Conservation (phyloP, 305 asterid genomes). For the Fraxinus latifolia region DNA sequence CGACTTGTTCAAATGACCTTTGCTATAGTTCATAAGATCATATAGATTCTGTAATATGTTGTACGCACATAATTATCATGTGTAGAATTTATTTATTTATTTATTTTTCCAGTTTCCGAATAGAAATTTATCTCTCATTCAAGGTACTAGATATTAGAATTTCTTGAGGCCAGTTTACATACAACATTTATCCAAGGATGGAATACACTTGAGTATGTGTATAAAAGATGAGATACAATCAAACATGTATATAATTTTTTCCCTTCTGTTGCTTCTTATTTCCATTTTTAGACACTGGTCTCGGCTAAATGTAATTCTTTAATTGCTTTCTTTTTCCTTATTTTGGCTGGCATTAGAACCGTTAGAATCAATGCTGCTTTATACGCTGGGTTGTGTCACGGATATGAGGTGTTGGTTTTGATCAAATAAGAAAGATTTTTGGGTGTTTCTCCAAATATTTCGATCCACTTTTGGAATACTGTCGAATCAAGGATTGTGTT, state of each 20-base stretch:
- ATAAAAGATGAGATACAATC: background rate
- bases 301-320: background rate
- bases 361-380: too few species aligned
- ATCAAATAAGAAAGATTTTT: too few species aligned
- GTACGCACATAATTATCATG: conserved; percentile 12
- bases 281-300: background rate
- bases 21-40: background rate
- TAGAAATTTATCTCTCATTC: background rate
- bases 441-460: too few species aligned
- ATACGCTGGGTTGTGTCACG: too few species aligned
- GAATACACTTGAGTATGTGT: background rate
- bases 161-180: background rate
- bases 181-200: background rate
- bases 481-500: too few species aligned
- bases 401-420: too few species aligned
- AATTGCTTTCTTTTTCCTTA: background rate
- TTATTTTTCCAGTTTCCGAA: background rate
- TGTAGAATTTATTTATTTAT: background rate
- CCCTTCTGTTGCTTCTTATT: background rate
- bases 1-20: background rate
- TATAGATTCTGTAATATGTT: background rate
- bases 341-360: too few species aligned
- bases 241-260: background rate
- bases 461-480: too few species aligned
- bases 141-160: background rate